Percentiles rank a stretch among this genome's conserved stretches.
phyloP scores from a whole-genome alignment of 345 rosid species.

The Citrus trifoliata region DNA sequence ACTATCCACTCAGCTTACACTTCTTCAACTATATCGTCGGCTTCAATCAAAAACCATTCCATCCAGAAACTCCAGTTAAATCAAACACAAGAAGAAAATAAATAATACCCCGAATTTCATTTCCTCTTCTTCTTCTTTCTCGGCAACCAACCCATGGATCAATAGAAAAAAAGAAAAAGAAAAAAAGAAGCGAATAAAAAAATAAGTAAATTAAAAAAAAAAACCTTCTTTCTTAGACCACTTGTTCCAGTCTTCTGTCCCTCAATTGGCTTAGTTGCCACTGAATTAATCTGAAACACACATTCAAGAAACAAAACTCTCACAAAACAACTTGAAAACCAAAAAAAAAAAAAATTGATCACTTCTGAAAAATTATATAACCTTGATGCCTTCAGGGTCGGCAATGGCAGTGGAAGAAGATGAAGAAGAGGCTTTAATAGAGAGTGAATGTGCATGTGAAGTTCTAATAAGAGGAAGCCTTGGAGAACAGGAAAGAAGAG shows the following conservation, averaged over 20 bases:
- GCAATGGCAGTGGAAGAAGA: conserved; percentile 59
- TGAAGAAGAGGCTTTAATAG: conserved; percentile 41
- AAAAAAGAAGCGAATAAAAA: neutral
- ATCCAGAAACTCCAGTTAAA: neutral
- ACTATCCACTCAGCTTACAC: neutral
- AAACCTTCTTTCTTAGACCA: conserved; percentile 76
- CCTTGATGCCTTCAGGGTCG: conserved; percentile 77
- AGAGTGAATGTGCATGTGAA: conserved; percentile 13
- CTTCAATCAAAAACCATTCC: neutral
- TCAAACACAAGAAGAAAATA: neutral
- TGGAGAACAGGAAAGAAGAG: conserved; percentile 32
- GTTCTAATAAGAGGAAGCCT: conserved; percentile 23
- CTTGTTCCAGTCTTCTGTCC: conserved; percentile 90
- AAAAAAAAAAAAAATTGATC: too few species aligned
- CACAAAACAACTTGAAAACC: neutral
- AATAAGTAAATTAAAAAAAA: neutral
- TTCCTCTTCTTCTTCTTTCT: neutral
- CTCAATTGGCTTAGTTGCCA: conserved; percentile 75
- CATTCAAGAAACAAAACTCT: neutral
- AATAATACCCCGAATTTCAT: neutral
- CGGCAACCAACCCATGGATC: neutral
- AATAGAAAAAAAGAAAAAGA: neutral
- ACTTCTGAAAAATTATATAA: neutral
- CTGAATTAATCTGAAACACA: conserved; percentile 47
- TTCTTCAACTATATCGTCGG: neutral